A percentile compares a stretch with the other conserved stretches of the same genome.
Conservation (phyloP, 768 basidiomycete species). For the Vishniacozyma victoriae region DNA sequence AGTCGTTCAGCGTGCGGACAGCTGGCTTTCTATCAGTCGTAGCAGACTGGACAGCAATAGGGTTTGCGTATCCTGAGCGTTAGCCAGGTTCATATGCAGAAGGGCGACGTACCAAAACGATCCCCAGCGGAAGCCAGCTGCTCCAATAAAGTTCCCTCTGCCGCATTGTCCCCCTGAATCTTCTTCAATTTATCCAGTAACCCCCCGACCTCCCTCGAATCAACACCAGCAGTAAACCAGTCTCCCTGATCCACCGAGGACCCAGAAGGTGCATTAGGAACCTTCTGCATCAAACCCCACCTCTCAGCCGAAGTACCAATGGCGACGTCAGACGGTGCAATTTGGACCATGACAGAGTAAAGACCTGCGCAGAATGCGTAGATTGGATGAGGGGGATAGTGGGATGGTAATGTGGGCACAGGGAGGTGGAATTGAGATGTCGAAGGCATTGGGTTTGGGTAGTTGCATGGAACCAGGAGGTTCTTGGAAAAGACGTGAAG, state of each 20-base stretch:
- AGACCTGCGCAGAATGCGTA: conserved; percentile 34
- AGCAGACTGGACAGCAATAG: conserved; percentile 24
- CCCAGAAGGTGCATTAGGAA: no score
- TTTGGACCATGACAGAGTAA: conserved; percentile 17
- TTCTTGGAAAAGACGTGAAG: conserved; percentile 31
- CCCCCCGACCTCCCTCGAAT: conserved; percentile 15
- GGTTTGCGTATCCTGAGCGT: conserved; percentile 19
- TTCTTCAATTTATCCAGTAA: no score
- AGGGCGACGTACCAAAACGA: conserved; percentile 29
- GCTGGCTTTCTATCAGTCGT: not conserved
- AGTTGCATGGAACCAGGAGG: conserved; percentile 29
- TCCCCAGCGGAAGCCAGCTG: conserved; percentile 17
- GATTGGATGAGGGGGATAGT: conserved; percentile 31
- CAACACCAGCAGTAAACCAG: conserved; percentile 31
- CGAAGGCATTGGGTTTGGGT: conserved; percentile 35
- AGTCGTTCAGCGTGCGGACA: conserved; percentile 15
- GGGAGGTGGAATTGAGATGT: conserved; percentile 24
- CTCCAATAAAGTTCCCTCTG: conserved; percentile 9
- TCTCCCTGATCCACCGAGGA: no score
- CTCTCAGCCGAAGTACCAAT: conserved; percentile 6
- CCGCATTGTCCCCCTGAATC: conserved; percentile 2
- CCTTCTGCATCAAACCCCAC: conserved; percentile 35
- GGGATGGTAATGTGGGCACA: conserved; percentile 29
- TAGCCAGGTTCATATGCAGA: conserved; percentile 2
- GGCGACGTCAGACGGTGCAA: conserved; percentile 13